phyloP scores from a whole-genome alignment of 306 rosid species.

The Argentina anserina region DNA sequence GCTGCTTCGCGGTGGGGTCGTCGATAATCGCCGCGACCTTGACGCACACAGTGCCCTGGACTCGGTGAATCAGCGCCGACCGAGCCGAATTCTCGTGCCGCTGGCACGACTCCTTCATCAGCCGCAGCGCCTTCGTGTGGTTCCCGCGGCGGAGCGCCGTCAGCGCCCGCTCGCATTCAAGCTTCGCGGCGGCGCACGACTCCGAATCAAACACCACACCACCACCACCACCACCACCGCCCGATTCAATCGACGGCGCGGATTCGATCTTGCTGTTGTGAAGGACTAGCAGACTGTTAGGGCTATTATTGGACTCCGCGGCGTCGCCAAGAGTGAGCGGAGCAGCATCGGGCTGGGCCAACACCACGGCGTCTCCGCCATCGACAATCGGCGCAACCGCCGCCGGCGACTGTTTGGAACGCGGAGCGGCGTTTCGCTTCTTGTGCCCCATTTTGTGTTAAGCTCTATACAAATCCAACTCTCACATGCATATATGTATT shows the following conservation, averaged over 20 bases:
- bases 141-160: slow-evolving; percentile 82
- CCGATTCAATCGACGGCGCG: slow-evolving; percentile 36
- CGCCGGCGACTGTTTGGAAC: slow-evolving; percentile 56
- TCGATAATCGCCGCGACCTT: slow-evolving; percentile 68
- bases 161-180: slow-evolving; percentile 82
- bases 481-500: slow-evolving; percentile 49
- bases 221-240: slow-evolving; percentile 32
- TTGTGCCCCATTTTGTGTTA: slow-evolving; percentile 65
- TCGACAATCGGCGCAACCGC: slow-evolving; percentile 6
- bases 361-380: slow-evolving; percentile 37
- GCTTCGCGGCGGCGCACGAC: slow-evolving; percentile 51
- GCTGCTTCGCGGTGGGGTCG: slow-evolving; percentile 58
- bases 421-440: slow-evolving; percentile 68
- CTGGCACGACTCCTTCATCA: slow-evolving; percentile 68
- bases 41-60: slow-evolving; percentile 72
- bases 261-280: slow-evolving; percentile 43
- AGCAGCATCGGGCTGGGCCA: background rate
- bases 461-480: slow-evolving; percentile 54
- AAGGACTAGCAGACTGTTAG: background rate
- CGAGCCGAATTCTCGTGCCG: slow-evolving; percentile 50
- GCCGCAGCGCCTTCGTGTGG: slow-evolving; percentile 75
- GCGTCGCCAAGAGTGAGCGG: background rate
- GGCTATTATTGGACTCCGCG: background rate
- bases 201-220: slow-evolving; percentile 9
- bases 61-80: slow-evolving; percentile 65